Base-by-base conservation (phyloP, 202 grass and related monocot genomes). In the Digitaria exilis region DNA sequence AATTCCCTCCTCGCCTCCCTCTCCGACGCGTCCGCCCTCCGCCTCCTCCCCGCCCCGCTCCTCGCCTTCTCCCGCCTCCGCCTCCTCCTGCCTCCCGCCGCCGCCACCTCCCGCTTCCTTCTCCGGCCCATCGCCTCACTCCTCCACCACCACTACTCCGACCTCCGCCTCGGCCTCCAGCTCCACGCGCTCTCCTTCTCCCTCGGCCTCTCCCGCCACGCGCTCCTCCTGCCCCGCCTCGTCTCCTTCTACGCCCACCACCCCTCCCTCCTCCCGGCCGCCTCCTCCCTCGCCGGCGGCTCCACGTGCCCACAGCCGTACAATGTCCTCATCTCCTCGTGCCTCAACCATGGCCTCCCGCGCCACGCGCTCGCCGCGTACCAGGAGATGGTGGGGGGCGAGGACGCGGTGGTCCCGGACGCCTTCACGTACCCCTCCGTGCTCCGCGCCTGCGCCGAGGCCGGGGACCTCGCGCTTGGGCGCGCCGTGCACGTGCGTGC, bases 391-490 rank as follows among this genome's bases (percentile, higher is more conserved):
- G 2, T 92, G 84, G 11, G 56, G 84, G 11, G 56, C 80, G 32
- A 1, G 12, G 71, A 22, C 45, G 72, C 70, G 64, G 87, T 89
- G 21, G 0, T 54, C 76, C 87, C 84, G 0, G 87, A 92, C 61
- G 35, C 30, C 70, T 92, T 92, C 84, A 89, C 87, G 5, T 92
- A 92, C 66, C 87, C 87, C 11, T 84, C 87, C 25, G 84, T 89
- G 17, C 84, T 92, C 32, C 82, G 81, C 31, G 84, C 87, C 49
- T 92, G 90, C 63, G 90, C 84, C 21, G 84, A 87, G 46, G n/a
- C 85, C 35, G 7, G 52, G 7, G 58, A 92, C 71, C 69, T 87
- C 31, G 72, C 55, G 13, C 49, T 78, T 1, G 87, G 90, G 2
- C 73, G 71, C 58, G 84, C 69, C 22, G 81, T 92, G 22, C 90